A percentile compares a stretch with the other conserved stretches of the same genome.
phyloP scores from a whole-genome alignment of 176 grass and related monocot species.

The Alopecurus myosuroides region DNA sequence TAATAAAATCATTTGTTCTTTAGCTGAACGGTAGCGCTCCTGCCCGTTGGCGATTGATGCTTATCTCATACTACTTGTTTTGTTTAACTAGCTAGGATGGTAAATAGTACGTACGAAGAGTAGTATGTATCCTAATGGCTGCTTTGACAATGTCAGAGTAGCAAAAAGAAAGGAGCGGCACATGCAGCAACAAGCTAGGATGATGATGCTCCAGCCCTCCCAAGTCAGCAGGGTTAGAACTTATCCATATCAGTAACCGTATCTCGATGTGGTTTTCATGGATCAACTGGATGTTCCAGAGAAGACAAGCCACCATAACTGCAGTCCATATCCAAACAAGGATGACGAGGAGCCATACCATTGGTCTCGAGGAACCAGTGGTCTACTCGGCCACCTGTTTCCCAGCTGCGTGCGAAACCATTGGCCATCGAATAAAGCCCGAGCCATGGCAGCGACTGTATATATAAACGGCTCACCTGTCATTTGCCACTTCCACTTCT shows the following conservation, averaged over 20 bases:
- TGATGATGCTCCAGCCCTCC: background rate
- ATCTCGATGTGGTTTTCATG: background rate
- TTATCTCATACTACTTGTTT: conserved; percentile 3
- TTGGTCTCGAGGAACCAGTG: conserved; percentile 52
- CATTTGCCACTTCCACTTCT: background rate
- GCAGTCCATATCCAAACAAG: conserved; percentile 21
- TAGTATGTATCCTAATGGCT: conserved; percentile 5
- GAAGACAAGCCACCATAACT: background rate
- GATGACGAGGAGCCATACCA: background rate
- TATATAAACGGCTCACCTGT: background rate
- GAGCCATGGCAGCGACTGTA: background rate
- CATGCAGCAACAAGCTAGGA: conserved; percentile 11
- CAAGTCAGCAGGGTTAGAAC: conserved; percentile 19
- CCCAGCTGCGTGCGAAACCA: conserved; percentile 35
- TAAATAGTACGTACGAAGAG: background rate
- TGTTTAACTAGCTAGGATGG: background rate
- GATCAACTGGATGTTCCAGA: conserved; percentile 1
- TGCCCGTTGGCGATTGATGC: background rate
- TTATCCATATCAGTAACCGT: conserved; percentile 1
- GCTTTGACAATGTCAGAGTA: conserved; percentile 10
- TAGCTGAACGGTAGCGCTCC: background rate
- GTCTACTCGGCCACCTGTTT: conserved; percentile 45
- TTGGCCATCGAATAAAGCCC: conserved; percentile 32
- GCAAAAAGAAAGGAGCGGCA: background rate
- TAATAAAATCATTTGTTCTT: background rate